Evolutionary conservation across 2,329 filamentous ascomycete genomes (phyloP), one percentile per base, ranked within the genome.

Genomic region (Aspergillus chevalieri): DNA sequence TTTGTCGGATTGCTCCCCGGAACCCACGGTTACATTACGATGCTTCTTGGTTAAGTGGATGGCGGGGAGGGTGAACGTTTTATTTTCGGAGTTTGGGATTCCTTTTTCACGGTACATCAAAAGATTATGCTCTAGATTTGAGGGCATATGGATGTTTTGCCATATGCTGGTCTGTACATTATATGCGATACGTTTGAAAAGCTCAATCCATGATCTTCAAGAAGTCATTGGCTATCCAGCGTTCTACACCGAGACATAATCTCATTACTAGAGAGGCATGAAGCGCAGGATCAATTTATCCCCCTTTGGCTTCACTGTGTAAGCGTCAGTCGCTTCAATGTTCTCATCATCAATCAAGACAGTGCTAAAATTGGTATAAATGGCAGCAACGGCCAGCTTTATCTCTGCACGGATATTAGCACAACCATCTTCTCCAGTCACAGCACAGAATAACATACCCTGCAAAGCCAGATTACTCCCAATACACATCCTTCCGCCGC

Each of bases 291-390:
- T 71, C n/a, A 87, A 63, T 56, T 76, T 77, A 52, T 84, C 80
- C 10, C 78, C 75, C 22, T 61, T 70, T 1, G 84, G 84, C 17
- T 79, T 77, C 0, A 78, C 77, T 0, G 81, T 82, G 57, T 86
- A 87, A 2, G 78, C 79, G 66, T 87, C 85, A 2, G 77, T 78
- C 54, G 81, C 82, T 59, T 86, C 81, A 53, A 87, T 84, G 0
- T 78, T 79, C 1, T 74, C 71, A 56, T 86, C 84, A 49, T 86
- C 73, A 2, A 87, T 74, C 46, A 87, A 74, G 3, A 74, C 65
- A 0, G 79, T 85, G 5, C 66, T 76, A 62, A 81, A 87, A 49
- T 84, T 86, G 3, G 81, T 79, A 65, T 89, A 92, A 4, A 93
- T 79, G 1, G 81, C 79, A 0, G 85, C 84, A 28, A 85, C 70